Base-by-base conservation (phyloP, 2,329 filamentous ascomycete genomes). In the Fusarium haematococcum region DNA sequence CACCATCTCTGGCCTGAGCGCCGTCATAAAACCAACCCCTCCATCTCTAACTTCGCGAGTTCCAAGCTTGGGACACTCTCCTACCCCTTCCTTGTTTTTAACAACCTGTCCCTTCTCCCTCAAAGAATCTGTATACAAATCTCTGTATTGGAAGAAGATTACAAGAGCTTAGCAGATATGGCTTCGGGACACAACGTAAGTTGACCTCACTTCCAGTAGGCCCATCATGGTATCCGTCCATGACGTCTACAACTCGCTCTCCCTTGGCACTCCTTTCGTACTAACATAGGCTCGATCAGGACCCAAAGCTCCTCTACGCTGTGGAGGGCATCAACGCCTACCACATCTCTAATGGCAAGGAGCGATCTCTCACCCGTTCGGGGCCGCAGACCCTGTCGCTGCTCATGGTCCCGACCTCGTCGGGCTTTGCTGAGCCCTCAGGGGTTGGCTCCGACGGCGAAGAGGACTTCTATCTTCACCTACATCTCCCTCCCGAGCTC, bases 391-490 rank as follows among this genome's bases (percentile, higher is more conserved):
- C 95, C 0, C 88, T 99, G 63, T 98, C 96, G 25, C 88, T 98
- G 66, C 86, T 98, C 78, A 98, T 98, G 96, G 96, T 98, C 20
- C 96, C 96, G 8, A 98, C 96, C 4, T 93, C 93, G 18, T 94
- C 94, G 33, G 90, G 92, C 27, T 94, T 91, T 78, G 87, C 88
- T 57, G 89, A 90, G 67, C 80, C 84, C 11, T 79, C 86, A 14
- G 89, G 88, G 66, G 85, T 90, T 52, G 88, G 90, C 65, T 87
- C 88, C 54, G 77, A 90, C 74, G 92, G 90, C 74, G 93, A 95
- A 80, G 94, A 98, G 81, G 97, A 98, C 86, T 98, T 98, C 85
- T 98, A 98, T 82, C 91, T 99, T 6, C 96, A 98, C 83, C 90
- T 99, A 27, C 95, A 98, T 79, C 91, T 98, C 11, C 95, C 96